Conservation (phyloP, 305 asterid genomes). For the Galium porrigens region DNA sequence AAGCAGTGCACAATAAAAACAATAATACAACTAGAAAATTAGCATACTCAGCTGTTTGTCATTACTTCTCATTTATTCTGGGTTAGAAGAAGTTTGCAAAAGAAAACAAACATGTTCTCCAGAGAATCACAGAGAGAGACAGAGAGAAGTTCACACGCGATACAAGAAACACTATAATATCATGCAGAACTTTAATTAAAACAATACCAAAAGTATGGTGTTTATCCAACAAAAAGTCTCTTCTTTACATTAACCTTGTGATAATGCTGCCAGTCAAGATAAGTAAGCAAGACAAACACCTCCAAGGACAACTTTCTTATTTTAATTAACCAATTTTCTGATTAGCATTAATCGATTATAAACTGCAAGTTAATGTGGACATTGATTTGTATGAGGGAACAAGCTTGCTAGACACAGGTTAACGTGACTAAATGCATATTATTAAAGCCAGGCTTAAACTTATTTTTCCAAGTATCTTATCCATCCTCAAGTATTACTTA, state of each 20-base stretch:
- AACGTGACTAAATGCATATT: neutral
- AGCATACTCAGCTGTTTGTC: neutral
- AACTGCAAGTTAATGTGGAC: neutral
- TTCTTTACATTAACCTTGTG: neutral
- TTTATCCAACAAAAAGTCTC: neutral
- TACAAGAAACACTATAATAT: neutral
- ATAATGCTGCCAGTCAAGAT: neutral
- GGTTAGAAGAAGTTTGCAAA: neutral
- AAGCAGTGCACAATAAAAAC: neutral
- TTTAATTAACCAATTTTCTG: neutral
- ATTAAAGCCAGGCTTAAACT: neutral
- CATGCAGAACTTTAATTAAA: neutral
- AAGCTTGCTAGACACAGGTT: neutral
- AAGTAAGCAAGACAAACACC: neutral
- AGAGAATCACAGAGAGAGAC: neutral
- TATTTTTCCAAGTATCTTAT: neutral
- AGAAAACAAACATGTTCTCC: neutral
- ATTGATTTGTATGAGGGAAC: neutral
- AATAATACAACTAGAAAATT: neutral
- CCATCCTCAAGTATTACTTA: neutral
- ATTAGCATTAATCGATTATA: neutral
- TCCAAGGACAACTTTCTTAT: neutral
- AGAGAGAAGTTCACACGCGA: neutral
- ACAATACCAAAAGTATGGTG: neutral
- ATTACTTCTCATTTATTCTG: neutral